phyloP scores from a whole-genome alignment of 371 early-diverging fungal genomes.

The Funneliformis caledonium region DNA sequence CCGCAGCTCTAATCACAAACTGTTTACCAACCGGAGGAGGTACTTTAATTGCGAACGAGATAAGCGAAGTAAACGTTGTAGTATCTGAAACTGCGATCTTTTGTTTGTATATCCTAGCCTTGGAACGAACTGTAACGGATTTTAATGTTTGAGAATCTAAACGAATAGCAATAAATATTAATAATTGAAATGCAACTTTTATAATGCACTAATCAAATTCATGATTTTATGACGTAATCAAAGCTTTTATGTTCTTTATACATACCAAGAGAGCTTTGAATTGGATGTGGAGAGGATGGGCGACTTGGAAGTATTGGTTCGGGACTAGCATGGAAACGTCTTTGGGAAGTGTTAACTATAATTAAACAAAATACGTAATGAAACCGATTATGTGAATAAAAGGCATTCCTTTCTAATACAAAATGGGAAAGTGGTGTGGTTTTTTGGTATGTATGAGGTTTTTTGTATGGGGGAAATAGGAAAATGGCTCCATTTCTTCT shows the following conservation, averaged over 20 bases:
- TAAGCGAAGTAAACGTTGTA: constrained; percentile 20
- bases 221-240: too few relatives aligned
- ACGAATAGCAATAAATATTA: not conserved
- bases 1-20: constrained; percentile 35
- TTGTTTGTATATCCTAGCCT: constrained; percentile 20
- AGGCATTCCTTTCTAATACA: too few relatives aligned
- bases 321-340: not conserved
- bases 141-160: constrained; percentile 14
- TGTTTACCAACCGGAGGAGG: constrained; percentile 17
- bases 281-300: not conserved
- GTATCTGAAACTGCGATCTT: constrained; percentile 34
- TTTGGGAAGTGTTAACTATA: too few relatives aligned
- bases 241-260: not conserved
- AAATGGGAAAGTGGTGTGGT: too few relatives aligned
- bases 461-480: not conserved
- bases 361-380: too few relatives aligned
- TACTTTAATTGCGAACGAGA: constrained; percentile 33
- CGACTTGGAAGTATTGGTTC: not conserved
- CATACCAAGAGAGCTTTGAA: not conserved
- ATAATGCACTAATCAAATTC: not conserved
- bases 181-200: not conserved
- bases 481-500: not conserved
- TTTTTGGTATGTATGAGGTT: too few relatives aligned
- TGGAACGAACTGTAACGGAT: constrained; percentile 8
- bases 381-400: too few relatives aligned